phyloP scores from a whole-genome alignment of 768 basidiomycete species.

The Strobilomyces dryophilus region DNA sequence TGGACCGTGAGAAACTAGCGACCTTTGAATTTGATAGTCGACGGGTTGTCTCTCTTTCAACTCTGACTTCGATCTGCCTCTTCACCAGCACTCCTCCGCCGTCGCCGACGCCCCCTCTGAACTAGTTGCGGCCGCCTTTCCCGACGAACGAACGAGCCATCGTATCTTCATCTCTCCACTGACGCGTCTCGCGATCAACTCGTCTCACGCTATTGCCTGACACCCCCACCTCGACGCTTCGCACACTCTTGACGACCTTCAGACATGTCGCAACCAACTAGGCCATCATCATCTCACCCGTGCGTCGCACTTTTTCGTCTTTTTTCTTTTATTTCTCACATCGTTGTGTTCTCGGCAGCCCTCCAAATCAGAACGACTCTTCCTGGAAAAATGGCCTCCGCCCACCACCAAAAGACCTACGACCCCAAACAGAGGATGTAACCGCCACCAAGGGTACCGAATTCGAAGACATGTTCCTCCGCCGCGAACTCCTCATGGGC shows the following conservation, averaged over 20 bases:
- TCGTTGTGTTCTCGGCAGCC: constrained; percentile 12
- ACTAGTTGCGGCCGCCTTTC: constrained; percentile 10
- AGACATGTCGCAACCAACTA: constrained; percentile 30
- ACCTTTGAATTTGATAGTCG: constrained; percentile 27
- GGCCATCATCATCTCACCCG: constrained; percentile 32
- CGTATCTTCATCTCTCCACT: constrained; percentile 14
- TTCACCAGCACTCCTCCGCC: constrained; percentile 7
- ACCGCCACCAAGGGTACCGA: constrained; percentile 89
- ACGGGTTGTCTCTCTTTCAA: constrained; percentile 22
- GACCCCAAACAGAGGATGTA: constrained; percentile 98
- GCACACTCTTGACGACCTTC: constrained; percentile 11
- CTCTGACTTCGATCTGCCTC: constrained; percentile 29
- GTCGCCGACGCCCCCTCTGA: constrained; percentile 12
- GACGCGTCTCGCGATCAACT: constrained; percentile 23
- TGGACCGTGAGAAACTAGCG: constrained; percentile 23
- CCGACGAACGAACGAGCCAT: constrained; percentile 14
- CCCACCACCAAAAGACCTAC: constrained; percentile 83
- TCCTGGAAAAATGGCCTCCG: constrained; percentile 77
- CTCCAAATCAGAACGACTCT: constrained; percentile 28
- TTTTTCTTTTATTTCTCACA: constrained; percentile 3
- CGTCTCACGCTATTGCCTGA: constrained; percentile 12
- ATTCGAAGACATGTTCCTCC: constrained; percentile 92
- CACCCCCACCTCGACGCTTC: neutral
- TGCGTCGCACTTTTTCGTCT: constrained; percentile 5
- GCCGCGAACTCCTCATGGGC: constrained; percentile 97